Evolutionary conservation across 169 alveolate species (phyloP).

Genomic region (Neospora caninum): DNA sequence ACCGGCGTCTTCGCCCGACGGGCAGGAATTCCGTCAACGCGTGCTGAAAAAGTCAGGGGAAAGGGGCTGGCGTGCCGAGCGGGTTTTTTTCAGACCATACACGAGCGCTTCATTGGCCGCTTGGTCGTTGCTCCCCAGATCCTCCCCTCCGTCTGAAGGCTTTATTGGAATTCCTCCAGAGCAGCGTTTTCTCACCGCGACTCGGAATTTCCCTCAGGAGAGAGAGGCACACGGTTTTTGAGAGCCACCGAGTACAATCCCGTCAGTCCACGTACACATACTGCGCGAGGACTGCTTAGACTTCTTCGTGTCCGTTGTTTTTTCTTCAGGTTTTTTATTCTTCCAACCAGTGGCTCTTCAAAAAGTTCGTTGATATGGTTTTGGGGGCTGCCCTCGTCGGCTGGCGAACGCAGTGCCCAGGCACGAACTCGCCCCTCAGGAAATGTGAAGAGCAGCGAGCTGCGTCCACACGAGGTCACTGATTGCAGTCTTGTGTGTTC

Average conservation of each 20-base stretch:
- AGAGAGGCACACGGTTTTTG: background rate
- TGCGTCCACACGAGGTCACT: background rate
- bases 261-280: no score
- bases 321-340: background rate
- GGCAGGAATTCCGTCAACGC: no score
- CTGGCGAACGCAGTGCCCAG: background rate
- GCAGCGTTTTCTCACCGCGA: background rate
- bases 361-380: background rate
- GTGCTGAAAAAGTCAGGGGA: background rate
- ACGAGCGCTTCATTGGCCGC: background rate
- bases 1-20: no score
- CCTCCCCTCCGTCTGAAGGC: no score
- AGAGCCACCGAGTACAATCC: background rate
- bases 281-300: no score
- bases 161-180: background rate
- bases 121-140: background rate
- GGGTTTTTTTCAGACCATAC: background rate
- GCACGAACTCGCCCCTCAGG: background rate
- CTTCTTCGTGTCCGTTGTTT: background rate
- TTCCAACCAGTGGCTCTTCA: no score
- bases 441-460: background rate
- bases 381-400: background rate
- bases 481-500: background rate
- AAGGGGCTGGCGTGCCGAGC: background rate
- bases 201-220: background rate